Conservation (phyloP, 257 asterid genomes). For the Solanum lycopersicoides region DNA sequence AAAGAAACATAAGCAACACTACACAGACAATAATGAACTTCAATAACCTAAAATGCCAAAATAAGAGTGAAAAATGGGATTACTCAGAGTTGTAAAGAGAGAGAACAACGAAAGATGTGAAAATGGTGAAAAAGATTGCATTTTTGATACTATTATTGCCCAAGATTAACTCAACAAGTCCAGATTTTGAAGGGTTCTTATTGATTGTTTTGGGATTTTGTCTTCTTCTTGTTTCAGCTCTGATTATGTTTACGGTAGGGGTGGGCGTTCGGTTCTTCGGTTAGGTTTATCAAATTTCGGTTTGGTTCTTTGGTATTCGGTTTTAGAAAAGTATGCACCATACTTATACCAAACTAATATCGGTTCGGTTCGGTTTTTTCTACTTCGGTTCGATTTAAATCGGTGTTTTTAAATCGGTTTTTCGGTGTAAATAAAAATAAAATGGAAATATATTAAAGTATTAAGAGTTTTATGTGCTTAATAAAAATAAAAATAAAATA, state of each 20-base stretch:
- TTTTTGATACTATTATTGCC: constrained; percentile 14
- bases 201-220: not conserved
- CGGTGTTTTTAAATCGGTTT: no score
- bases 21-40: not conserved
- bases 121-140: constrained; percentile 33
- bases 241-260: not conserved
- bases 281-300: no score
- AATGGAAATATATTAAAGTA: no score
- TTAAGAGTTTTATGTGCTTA: no score
- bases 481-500: no score
- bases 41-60: not conserved
- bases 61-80: not conserved
- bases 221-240: not conserved
- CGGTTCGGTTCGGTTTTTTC: no score
- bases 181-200: not conserved
- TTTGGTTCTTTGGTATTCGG: no score
- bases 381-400: no score
- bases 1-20: not conserved
- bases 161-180: not conserved
- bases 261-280: no score
- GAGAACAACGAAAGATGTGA: constrained; percentile 11
- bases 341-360: no score
- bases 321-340: no score
- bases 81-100: constrained; percentile 23
- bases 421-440: no score